Evolutionary conservation across 805 yeast genomes (phyloP).

Genomic region (baker's yeast (Saccharomyces cerevisiae)): DNA sequence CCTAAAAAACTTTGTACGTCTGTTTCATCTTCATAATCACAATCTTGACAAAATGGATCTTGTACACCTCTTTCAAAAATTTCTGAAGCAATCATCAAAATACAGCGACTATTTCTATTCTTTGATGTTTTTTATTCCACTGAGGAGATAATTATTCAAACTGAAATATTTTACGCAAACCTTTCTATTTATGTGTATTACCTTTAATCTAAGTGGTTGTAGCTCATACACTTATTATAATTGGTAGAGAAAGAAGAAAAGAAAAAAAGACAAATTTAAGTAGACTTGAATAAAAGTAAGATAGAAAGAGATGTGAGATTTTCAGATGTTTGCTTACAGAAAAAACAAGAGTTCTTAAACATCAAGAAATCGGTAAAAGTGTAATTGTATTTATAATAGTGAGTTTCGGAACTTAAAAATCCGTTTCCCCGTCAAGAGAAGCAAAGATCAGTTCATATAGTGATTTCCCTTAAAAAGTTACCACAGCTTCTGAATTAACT

Average conservation of each 20-base stretch:
- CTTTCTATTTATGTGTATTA: background rate
- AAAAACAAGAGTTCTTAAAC: background rate
- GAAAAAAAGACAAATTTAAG: background rate
- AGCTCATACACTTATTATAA: background rate
- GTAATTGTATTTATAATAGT: background rate
- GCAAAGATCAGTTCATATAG: background rate
- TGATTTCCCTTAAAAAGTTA: background rate
- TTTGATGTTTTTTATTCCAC: background rate
- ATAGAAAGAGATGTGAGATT: background rate
- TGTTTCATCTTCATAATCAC: constrained; percentile 17
- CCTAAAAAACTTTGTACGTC: background rate
- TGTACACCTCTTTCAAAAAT: constrained; percentile 26
- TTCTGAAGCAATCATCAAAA: constrained; percentile 3
- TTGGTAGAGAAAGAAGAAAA: background rate
- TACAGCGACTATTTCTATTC: background rate
- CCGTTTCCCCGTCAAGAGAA: background rate
- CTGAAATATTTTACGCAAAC: background rate
- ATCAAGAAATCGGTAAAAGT: background rate
- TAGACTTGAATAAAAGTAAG: background rate
- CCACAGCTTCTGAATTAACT: background rate
- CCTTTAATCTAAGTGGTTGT: background rate
- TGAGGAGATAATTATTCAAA: background rate
- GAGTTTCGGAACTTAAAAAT: background rate
- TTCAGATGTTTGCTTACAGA: background rate
- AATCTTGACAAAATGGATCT: constrained; percentile 22